Evolutionary conservation across 2,329 filamentous ascomycete genomes (phyloP), one percentile per base, ranked within the genome.

Genomic region (Sarocladium strictum): DNA sequence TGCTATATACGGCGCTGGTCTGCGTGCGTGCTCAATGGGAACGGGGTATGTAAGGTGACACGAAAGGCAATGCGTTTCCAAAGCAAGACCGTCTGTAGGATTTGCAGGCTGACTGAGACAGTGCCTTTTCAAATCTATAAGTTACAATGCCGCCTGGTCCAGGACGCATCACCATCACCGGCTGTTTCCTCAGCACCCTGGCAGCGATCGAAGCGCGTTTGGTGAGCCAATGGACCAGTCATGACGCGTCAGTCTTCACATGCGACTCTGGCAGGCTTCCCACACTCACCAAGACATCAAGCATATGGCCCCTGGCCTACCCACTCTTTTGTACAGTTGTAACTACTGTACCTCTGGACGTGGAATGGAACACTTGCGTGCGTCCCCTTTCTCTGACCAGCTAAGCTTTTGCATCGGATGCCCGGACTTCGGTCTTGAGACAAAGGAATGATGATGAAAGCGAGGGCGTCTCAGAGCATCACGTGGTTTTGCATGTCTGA

Each of bases 301-400:
- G 40, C 21, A n/a, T n/a, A n/a, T n/a, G n/a, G n/a, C n/a, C 24
- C 15, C 40, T 3, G 12, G 7, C 21, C 24, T 17, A 17, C 29
- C 43, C 43, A 47, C 43, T 27, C 12, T 47, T 47, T 27, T 23
- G n/a, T n/a, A n/a, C n/a, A n/a, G n/a, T n/a, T n/a, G n/a, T n/a
- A n/a, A n/a, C n/a, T n/a, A n/a, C n/a, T n/a, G n/a, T n/a, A n/a
- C n/a, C n/a, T n/a, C 12, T 24, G 7, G 7, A 19, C 17, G 37
- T 5, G 24, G 10, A 47, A 47, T 47, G 43, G 24, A 27, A 23
- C 43, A 47, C 43, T 29, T 7, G 17, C 21, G 24, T 43, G n/a
- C n/a, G n/a, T n/a, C n/a, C 40, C 6, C 21, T 24, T 19, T 5
- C 15, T 24, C 17, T 21, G n/a, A 21, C 17, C 11, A 43, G 40